Evolutionary conservation across 2,329 filamentous ascomycete genomes (phyloP).

Genomic region (Botryotinia convoluta): DNA sequence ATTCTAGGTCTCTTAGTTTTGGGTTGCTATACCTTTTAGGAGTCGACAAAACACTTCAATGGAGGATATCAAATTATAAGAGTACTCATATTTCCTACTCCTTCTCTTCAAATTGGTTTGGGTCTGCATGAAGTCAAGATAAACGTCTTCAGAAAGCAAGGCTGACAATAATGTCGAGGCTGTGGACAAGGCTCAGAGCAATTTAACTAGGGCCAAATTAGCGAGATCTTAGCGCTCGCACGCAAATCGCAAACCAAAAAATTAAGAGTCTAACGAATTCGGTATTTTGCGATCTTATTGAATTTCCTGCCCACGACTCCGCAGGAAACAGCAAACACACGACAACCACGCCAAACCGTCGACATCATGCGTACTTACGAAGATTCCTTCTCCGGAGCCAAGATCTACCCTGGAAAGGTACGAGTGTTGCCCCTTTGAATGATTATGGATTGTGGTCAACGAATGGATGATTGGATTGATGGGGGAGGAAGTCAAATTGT

Average conservation of each 20-base stretch:
- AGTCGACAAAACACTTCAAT: too few species aligned
- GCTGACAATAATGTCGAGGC: slow-evolving; percentile 12
- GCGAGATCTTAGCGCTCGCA: slow-evolving; percentile 19
- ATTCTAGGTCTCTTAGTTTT: fast-evolving
- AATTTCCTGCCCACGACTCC: slow-evolving; percentile 26
- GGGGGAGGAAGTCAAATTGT: slow-evolving; percentile 15
- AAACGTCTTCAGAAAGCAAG: neutral
- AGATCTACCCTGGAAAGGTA: slow-evolving; percentile 81
- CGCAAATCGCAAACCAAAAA: slow-evolving; percentile 16
- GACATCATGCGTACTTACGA: slow-evolving; percentile 54
- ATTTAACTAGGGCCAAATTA: slow-evolving; percentile 18
- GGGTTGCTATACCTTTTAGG: neutral
- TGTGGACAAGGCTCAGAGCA: neutral
- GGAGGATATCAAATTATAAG: too few species aligned
- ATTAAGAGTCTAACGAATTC: slow-evolving; percentile 21
- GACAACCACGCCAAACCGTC: slow-evolving; percentile 27
- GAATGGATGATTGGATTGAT: slow-evolving; percentile 19
- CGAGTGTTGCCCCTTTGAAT: slow-evolving; percentile 37
- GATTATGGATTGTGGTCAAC: slow-evolving; percentile 26
- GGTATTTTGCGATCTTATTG: slow-evolving; percentile 25
- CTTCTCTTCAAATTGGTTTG: neutral
- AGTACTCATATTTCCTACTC: fast-evolving
- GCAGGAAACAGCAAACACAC: slow-evolving; percentile 28
- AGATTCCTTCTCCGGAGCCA: slow-evolving; percentile 73
- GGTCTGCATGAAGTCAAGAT: neutral